phyloP scores from a whole-genome alignment of 441 rosid species.

The Populus hybrid region DNA sequence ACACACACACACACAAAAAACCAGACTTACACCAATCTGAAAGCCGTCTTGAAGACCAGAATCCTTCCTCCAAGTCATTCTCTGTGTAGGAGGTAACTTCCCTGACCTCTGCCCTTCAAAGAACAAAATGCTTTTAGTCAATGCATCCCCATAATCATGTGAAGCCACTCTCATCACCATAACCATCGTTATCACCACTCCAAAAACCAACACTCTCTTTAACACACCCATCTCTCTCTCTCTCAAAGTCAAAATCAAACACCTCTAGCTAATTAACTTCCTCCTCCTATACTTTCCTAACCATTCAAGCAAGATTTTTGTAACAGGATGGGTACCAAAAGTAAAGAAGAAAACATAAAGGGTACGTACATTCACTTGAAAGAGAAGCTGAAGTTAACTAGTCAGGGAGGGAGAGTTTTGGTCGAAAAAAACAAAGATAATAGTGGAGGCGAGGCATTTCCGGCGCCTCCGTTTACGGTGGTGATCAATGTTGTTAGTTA shows the following conservation, averaged over 20 bases:
- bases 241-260: neutral
- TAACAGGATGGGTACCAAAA: neutral
- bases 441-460: neutral
- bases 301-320: neutral
- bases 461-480: constrained; percentile 6
- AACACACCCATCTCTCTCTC: constrained; percentile 8
- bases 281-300: neutral
- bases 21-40: constrained; percentile 65
- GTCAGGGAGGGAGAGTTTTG: neutral
- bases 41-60: constrained; percentile 75
- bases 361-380: neutral
- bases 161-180: constrained; percentile 7
- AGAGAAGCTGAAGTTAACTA: neutral
- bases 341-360: neutral
- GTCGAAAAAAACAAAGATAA: neutral
- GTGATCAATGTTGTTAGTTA: constrained; percentile 1
- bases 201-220: neutral
- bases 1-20: neutral
- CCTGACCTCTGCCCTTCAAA: constrained; percentile 97
- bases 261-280: neutral
- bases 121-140: constrained; percentile 77
- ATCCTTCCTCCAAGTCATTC: constrained; percentile 59
- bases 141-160: constrained; percentile 70
- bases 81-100: constrained; percentile 57
- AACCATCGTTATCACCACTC: constrained; percentile 12